Evolutionary conservation across 768 basidiomycete genomes (phyloP).

Genomic region (Naganishia friedmannii): DNA sequence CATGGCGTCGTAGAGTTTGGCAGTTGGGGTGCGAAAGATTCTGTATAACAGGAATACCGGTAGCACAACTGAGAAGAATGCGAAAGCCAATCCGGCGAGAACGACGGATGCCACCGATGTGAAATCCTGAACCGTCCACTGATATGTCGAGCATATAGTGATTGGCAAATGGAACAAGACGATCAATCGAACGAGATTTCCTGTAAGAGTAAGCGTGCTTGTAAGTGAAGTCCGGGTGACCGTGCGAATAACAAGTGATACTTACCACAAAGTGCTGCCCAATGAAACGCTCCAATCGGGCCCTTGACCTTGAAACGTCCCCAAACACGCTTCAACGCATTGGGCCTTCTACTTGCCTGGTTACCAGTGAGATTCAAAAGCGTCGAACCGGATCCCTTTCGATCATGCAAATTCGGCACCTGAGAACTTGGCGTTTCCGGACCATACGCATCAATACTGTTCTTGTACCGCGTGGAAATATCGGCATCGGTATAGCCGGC

Average conservation of each 20-base stretch:
- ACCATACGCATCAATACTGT: conserved; percentile 10
- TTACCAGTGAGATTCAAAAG: conserved; percentile 10
- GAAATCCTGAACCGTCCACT: conserved; percentile 65
- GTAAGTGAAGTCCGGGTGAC: not conserved
- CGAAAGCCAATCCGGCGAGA: conserved; percentile 77
- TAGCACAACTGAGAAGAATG: conserved; percentile 70
- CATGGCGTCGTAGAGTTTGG: conserved; percentile 91
- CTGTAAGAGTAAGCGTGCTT: conserved; percentile 46
- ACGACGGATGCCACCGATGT: conserved; percentile 64
- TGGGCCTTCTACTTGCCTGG: not conserved
- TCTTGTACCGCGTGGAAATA: conserved; percentile 15
- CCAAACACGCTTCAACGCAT: conserved; percentile 44
- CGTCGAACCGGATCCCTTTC: conserved; percentile 15
- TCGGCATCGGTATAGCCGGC: conserved; percentile 14
- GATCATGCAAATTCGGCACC: conserved; percentile 9
- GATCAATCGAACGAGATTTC: conserved; percentile 86
- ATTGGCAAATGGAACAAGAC: conserved; percentile 92
- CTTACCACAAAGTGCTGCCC: conserved; percentile 45
- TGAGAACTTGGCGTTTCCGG: conserved; percentile 27
- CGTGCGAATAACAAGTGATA: not conserved
- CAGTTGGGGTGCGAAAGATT: conserved; percentile 75
- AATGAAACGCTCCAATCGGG: conserved; percentile 51
- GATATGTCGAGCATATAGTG: conserved; percentile 85
- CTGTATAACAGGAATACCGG: conserved; percentile 72
- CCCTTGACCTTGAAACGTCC: conserved; percentile 49